Evolutionary conservation across 345 rosid genomes (phyloP).

Genomic region (Gossypium raimondii): DNA sequence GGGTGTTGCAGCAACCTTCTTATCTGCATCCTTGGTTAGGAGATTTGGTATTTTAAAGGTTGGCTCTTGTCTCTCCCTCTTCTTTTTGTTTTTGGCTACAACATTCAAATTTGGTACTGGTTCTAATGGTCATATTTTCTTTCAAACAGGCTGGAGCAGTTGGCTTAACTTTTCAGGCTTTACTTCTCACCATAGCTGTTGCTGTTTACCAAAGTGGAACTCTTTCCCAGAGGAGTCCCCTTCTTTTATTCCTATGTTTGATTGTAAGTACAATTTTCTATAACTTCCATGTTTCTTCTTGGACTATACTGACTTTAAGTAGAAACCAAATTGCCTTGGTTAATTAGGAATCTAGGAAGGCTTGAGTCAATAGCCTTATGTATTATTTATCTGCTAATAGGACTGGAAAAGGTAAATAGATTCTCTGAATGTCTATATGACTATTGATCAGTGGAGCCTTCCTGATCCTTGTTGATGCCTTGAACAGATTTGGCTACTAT

Average conservation of each 20-base stretch:
- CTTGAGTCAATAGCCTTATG: not conserved
- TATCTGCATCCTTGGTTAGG: constrained; percentile 71
- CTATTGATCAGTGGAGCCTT: not conserved
- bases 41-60: constrained; percentile 75
- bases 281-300: not conserved
- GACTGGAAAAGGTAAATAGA: not conserved
- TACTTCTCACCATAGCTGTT: constrained; percentile 70
- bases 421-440: not conserved
- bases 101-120: not conserved
- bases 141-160: constrained; percentile 83
- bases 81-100: not conserved
- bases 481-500: not conserved
- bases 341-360: not conserved
- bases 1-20: constrained; percentile 94
- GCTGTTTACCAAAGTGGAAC: constrained; percentile 71
- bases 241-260: constrained; percentile 67
- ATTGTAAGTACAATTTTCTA: constrained; percentile 47
- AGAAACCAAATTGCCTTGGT: not conserved
- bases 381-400: not conserved
- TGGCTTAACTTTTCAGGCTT: constrained; percentile 81
- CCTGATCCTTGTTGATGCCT: not conserved
- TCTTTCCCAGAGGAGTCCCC: constrained; percentile 62
- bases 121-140: constrained; percentile 10
- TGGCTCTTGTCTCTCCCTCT: not conserved
- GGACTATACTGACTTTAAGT: not conserved